Percentiles rank a stretch among this genome's conserved stretches.
Conservation (phyloP, 1,284 basidiomycete genomes). For the Ganoderma leucocontextum region DNA sequence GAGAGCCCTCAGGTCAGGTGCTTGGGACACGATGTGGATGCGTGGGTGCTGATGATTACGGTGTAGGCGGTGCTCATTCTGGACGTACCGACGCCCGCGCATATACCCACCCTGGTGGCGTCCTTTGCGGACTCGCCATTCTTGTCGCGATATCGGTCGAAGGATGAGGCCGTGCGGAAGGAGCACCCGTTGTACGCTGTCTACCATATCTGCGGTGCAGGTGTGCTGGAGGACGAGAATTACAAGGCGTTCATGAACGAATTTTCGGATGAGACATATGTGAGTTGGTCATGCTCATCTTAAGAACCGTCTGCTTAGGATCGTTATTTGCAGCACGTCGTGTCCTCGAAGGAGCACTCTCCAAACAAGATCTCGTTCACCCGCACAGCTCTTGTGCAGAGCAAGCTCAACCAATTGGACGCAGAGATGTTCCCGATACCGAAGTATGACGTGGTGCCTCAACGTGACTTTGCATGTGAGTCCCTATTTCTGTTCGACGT, state of each 20-base stretch:
- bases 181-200: slow-evolving; percentile 63
- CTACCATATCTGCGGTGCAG: slow-evolving; percentile 73
- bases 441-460: slow-evolving; percentile 55
- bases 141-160: slow-evolving; percentile 58
- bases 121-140: slow-evolving; percentile 59
- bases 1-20: slow-evolving; percentile 57
- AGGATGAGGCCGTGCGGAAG: slow-evolving; percentile 48
- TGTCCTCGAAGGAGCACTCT: slow-evolving; percentile 58
- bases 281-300: slow-evolving; percentile 20
- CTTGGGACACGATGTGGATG: not conserved
- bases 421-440: slow-evolving; percentile 78
- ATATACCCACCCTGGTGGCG: slow-evolving; percentile 68
- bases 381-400: slow-evolving; percentile 75
- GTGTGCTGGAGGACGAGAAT: slow-evolving; percentile 71
- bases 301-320: not conserved
- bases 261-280: slow-evolving; percentile 41
- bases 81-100: slow-evolving; percentile 65
- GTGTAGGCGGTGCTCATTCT: slow-evolving; percentile 64
- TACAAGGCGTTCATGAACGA: slow-evolving; percentile 79
- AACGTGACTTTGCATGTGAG: slow-evolving; percentile 51
- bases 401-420: slow-evolving; percentile 80
- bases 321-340: slow-evolving; percentile 27
- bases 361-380: slow-evolving; percentile 81
- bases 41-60: not conserved
- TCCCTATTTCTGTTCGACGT: not conserved